Conservation (phyloP, 805 yeast genomes). For the Dipodascopsis uninucleata region DNA sequence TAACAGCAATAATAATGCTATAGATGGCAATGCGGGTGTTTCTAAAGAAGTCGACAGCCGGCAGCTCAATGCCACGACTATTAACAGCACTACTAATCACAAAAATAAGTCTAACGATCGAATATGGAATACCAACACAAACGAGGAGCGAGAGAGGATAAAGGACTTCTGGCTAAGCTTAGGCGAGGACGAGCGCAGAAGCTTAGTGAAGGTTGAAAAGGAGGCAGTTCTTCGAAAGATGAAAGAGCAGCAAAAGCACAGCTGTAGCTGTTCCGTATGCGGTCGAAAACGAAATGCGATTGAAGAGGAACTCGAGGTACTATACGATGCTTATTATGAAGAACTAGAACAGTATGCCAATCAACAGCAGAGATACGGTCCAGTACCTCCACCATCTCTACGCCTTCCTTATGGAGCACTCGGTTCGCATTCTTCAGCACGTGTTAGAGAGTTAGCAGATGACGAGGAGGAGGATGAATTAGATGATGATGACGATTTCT, state of each 20-base stretch:
- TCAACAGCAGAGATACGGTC: constrained; percentile 28
- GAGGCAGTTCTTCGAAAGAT: constrained; percentile 63
- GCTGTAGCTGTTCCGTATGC: constrained; percentile 73
- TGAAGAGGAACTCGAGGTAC: constrained; percentile 70
- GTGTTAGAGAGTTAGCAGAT: constrained; percentile 7
- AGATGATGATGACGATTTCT: constrained; percentile 21
- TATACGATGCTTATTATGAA: constrained; percentile 66
- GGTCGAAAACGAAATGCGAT: constrained; percentile 68
- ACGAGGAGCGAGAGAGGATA: constrained; percentile 51
- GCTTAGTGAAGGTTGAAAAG: constrained; percentile 63
- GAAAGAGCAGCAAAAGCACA: constrained; percentile 53
- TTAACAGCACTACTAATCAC: constrained; percentile 4
- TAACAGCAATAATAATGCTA: not conserved
- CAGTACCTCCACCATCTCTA: constrained; percentile 19
- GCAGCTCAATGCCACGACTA: too few relatives aligned
- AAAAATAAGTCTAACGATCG: constrained; percentile 28
- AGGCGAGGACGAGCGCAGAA: constrained; percentile 54
- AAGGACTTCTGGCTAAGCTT: constrained; percentile 65
- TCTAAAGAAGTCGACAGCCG: too few relatives aligned
- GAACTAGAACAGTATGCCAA: constrained; percentile 40
- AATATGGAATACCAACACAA: constrained; percentile 48
- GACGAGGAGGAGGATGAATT: constrained; percentile 26
- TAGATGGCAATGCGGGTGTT: not conserved
- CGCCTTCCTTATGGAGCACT: constrained; percentile 17
- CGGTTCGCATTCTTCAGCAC: constrained; percentile 11